Percentiles rank a stretch among this genome's conserved stretches.
These are phyloP conservation scores for Yamadazyma sp. DNA, from an alignment of 1,139 yeast genomes.

Conservation along the genomic window DNA sequence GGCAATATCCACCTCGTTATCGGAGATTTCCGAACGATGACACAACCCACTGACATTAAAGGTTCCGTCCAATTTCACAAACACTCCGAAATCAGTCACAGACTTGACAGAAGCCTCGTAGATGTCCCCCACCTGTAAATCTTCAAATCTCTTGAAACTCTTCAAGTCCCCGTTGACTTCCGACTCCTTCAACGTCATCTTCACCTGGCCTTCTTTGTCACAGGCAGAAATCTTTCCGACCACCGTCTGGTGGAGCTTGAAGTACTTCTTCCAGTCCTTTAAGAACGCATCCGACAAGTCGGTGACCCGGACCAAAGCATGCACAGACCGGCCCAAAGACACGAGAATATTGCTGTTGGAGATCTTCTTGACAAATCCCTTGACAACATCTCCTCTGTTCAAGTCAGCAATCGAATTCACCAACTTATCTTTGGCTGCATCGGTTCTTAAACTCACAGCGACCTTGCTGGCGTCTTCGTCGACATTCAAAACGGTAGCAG, in stretches of 20 bases:
- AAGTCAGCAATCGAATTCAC: slow-evolving; percentile 56
- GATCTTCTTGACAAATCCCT: slow-evolving; percentile 76
- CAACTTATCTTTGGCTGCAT: slow-evolving; percentile 51
- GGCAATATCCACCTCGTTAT: slow-evolving; percentile 49
- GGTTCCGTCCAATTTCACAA: slow-evolving; percentile 76
- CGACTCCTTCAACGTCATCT: slow-evolving; percentile 79
- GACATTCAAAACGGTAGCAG: slow-evolving; percentile 59
- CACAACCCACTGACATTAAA: slow-evolving; percentile 80
- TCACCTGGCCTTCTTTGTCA: slow-evolving; percentile 62
- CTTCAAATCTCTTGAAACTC: slow-evolving; percentile 58
- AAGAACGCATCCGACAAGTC: slow-evolving; percentile 80
- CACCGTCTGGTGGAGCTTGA: slow-evolving; percentile 71
- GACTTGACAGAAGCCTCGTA: slow-evolving; percentile 78
- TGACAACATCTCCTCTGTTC: slow-evolving; percentile 66
- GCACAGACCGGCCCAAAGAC: slow-evolving; percentile 66
- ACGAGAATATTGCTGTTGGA: slow-evolving; percentile 80
- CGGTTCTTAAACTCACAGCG: slow-evolving; percentile 62
- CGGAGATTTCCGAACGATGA: slow-evolving; percentile 84
- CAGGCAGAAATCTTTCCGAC: slow-evolving; percentile 69
- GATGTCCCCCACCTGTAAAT: slow-evolving; percentile 66
- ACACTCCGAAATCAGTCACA: slow-evolving; percentile 88
- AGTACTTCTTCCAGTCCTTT: slow-evolving; percentile 85
- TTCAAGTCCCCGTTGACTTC: slow-evolving; percentile 71
- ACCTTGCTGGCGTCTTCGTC: slow-evolving; percentile 59
- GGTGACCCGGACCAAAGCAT: slow-evolving; percentile 78